These are phyloP conservation scores for Vitis hybrid DNA, from an alignment of 177 flowering plant species.

Conservation along the genomic window DNA sequence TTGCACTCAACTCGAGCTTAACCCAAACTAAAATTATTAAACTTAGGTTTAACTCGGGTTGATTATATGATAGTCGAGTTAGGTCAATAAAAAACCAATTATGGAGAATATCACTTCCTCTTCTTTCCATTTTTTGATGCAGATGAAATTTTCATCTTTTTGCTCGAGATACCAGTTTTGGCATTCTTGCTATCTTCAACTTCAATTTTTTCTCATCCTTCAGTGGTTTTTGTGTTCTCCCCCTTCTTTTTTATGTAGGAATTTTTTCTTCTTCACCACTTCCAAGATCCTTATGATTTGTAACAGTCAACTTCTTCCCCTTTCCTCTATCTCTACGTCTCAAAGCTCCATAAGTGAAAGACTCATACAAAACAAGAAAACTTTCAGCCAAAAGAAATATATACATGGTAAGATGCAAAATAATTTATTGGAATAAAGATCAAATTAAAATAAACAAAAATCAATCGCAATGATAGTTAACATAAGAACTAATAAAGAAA, in stretches of 20 bases:
- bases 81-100: too few relatives aligned
- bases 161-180: constrained; percentile 14
- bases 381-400: constrained; percentile 17
- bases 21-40: too few relatives aligned
- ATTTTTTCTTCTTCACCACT: constrained; percentile 52
- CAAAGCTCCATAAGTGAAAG: constrained; percentile 4
- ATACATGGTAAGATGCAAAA: too few relatives aligned
- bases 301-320: constrained; percentile 35
- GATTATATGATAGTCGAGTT: too few relatives aligned
- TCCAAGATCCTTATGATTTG: constrained; percentile 33
- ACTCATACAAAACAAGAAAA: constrained; percentile 9
- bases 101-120: constrained; percentile 25
- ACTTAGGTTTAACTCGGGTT: too few relatives aligned
- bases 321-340: constrained; percentile 46
- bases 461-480: not conserved
- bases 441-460: not conserved
- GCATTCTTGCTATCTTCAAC: constrained; percentile 31
- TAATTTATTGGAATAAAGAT: too few relatives aligned
- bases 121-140: constrained; percentile 32
- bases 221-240: constrained; percentile 37
- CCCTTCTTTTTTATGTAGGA: constrained; percentile 45
- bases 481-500: not conserved
- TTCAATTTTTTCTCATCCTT: constrained; percentile 35
- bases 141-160: constrained; percentile 22
- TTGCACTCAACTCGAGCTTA: too few relatives aligned